These are phyloP conservation scores for Myriosclerotinia duriaeana DNA, from an alignment of 2,329 filamentous ascomycete genomes.

Conservation along the genomic window DNA sequence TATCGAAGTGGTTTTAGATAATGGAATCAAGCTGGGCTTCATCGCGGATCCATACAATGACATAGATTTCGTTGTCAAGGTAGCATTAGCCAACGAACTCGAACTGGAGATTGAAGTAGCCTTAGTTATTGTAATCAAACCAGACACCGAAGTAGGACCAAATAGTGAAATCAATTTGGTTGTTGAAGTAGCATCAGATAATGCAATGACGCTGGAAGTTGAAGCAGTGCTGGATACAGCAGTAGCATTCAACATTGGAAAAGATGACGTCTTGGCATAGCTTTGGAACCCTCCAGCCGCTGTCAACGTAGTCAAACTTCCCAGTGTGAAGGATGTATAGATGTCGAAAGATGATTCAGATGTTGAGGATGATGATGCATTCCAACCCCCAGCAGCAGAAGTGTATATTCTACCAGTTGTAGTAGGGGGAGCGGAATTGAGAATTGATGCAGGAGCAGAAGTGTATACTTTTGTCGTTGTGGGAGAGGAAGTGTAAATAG, in stretches of 20 bases:
- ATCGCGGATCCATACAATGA: too few relatives aligned
- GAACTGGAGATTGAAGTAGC: too few relatives aligned
- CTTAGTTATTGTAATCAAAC: too few relatives aligned
- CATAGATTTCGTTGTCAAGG: too few relatives aligned
- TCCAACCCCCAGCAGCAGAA: conserved; percentile 30
- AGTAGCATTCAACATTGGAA: background rate
- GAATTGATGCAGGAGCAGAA: background rate
- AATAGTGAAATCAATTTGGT: background rate
- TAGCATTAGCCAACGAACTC: too few relatives aligned
- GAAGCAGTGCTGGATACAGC: background rate
- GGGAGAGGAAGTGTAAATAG: background rate
- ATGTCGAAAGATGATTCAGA: conserved; percentile 23
- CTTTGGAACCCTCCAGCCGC: conserved; percentile 29
- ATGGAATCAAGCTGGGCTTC: too few relatives aligned
- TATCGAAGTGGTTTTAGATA: background rate
- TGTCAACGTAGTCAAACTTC: conserved; percentile 24
- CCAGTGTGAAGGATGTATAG: conserved; percentile 17
- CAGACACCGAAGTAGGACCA: background rate
- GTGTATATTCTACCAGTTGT: conserved; percentile 24
- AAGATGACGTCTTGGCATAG: conserved; percentile 15
- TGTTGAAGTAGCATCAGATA: background rate
- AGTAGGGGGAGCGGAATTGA: background rate
- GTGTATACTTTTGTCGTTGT: background rate
- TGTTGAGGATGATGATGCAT: conserved; percentile 25
- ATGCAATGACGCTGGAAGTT: background rate